Evolutionary conservation across 2,329 filamentous ascomycete species (phyloP).

Genomic region (Aureobasidium zeae): DNA sequence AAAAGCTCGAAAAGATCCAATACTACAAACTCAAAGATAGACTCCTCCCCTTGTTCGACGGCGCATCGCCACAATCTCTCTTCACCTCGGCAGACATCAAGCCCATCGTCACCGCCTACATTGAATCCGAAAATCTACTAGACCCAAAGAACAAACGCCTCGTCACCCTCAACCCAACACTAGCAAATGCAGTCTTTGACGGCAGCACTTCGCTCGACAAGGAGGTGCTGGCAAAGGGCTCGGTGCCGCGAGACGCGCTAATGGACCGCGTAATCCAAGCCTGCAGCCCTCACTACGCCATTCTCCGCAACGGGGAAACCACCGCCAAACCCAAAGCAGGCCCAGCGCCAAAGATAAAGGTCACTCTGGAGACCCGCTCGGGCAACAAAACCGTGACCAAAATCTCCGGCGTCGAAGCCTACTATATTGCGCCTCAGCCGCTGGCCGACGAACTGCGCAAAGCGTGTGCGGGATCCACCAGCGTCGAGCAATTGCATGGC

Average conservation of each 20-base stretch:
- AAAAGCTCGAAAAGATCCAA: constrained; percentile 42
- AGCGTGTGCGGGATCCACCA: constrained; percentile 59
- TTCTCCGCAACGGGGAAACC: constrained; percentile 41
- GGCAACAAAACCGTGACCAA: constrained; percentile 59
- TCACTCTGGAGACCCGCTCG: constrained; percentile 54
- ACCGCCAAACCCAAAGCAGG: constrained; percentile 53
- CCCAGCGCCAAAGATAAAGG: constrained; percentile 48
- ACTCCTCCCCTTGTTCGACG: constrained; percentile 46
- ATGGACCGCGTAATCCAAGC: constrained; percentile 49
- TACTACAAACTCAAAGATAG: constrained; percentile 51
- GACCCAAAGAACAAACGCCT: constrained; percentile 51
- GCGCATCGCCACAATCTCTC: constrained; percentile 37
- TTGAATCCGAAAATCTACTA: constrained; percentile 49
- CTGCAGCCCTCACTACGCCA: constrained; percentile 48
- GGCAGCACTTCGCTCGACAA: constrained; percentile 45
- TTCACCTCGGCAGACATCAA: constrained; percentile 54
- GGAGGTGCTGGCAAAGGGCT: constrained; percentile 48
- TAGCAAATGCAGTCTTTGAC: constrained; percentile 53
- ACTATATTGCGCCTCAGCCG: constrained; percentile 49
- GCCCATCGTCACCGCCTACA: constrained; percentile 47
- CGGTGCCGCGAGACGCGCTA: constrained; percentile 51
- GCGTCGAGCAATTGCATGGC: constrained; percentile 52
- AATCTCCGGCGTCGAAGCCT: constrained; percentile 52
- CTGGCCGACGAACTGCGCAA: constrained; percentile 59
- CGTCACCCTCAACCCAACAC: constrained; percentile 51